Base-by-base conservation (phyloP, 805 yeast species). In the Candida pseudofarinosa region DNA sequence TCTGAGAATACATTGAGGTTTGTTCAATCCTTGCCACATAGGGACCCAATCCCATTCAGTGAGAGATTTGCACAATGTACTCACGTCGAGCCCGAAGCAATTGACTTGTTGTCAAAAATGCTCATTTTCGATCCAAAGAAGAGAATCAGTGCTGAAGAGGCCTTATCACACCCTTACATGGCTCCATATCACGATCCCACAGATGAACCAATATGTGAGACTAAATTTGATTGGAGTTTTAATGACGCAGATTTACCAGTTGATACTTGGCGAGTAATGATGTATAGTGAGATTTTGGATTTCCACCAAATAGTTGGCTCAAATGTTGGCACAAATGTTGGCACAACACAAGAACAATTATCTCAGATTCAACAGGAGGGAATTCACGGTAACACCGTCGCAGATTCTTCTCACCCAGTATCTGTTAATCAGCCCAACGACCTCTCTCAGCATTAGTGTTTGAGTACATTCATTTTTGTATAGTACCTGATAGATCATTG, bases 241-340 rank as follows among this genome's bases (percentile, higher is more conserved):
- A 91, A 93, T 63, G 98, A 95, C 54, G 98, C 97, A 0, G 99
- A 91, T 65, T 75, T 91, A 55, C 97, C 98, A 3, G 93, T 93
- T 14, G 98, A 93, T 58, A 88, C 97, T 12, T 91, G 99, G 99
- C 82, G 96, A 69, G 96, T 89, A 15, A 91, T 93, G 98, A 91
- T 93, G 96, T 93, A 93, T 68, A 85, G 95, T 41, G 99, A 91
- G 67, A 93, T 91, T 48, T 73, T 93, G 52, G 97, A 91, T 62
- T 91, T 89, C 77, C 98, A 91, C 65, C 95, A 89, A 63, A 87
- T 86, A 45, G 90, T 83, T 35, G 85, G 73, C 19, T 60, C 53
- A 23, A n/a, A n/a, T n/a, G n/a, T n/a, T n/a, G 59, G 46, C 19
- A 54, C 48, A n/a, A 51, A 48, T 19, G 28, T 23, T 10, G 47